phyloP scores from a whole-genome alignment of 177 flowering plant species.

The Vitis hybrid region DNA sequence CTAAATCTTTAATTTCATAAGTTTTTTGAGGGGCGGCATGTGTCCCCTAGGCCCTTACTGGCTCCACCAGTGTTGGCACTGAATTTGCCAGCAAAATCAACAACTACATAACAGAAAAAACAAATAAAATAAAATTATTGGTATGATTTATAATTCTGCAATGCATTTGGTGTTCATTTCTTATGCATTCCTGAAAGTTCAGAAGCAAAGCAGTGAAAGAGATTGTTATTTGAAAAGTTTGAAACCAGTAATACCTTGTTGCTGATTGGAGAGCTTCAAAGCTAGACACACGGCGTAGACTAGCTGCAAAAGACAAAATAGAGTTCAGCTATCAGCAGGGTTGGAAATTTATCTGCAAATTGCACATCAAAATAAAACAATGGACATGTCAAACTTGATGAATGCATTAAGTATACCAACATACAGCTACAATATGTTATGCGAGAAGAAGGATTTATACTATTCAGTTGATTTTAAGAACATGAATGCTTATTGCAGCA shows the following conservation, averaged over 20 bases:
- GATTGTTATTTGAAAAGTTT: not conserved
- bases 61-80: no score
- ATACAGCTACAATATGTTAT: not conserved
- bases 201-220: not conserved
- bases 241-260: constrained; percentile 41
- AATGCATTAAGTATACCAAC: not conserved
- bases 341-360: not conserved
- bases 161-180: not conserved
- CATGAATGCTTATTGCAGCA: not conserved
- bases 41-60: no score
- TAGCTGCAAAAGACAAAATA: constrained; percentile 55
- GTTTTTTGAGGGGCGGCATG: no score
- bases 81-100: not conserved
- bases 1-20: no score
- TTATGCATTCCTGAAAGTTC: not conserved
- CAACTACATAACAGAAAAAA: not conserved
- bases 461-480: not conserved
- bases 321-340: not conserved
- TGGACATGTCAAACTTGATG: not conserved
- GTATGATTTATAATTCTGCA: no score
- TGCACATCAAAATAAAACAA: not conserved
- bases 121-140: not conserved
- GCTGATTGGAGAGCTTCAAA: constrained; percentile 84
- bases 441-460: not conserved
- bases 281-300: constrained; percentile 73